These are phyloP conservation scores for Ganoderma sinense DNA, from an alignment of 1,284 basidiomycete genomes.

Conservation along the genomic window DNA sequence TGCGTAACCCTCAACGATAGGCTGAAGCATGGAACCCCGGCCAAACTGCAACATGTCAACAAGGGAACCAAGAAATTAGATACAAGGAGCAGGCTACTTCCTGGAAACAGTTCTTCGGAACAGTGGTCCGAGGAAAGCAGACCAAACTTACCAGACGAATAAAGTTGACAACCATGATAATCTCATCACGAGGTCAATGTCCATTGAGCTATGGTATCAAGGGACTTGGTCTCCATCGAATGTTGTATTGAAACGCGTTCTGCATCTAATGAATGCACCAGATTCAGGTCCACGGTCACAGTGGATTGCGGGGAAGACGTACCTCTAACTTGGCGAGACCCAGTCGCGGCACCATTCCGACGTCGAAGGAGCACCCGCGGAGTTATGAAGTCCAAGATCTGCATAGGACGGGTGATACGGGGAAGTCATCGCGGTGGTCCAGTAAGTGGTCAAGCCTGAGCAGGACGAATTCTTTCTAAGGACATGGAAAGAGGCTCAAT, in stretches of 20 bases:
- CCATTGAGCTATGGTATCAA: too few species aligned
- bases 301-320: not conserved
- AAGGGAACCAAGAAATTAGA: not conserved
- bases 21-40: too few species aligned
- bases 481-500: too few species aligned
- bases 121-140: not conserved
- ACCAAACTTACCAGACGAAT: not conserved
- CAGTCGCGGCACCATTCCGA: not conserved
- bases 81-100: not conserved
- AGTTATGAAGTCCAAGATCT: not conserved
- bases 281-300: too few species aligned
- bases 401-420: not conserved
- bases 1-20: too few species aligned
- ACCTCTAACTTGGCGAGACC: not conserved
- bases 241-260: too few species aligned
- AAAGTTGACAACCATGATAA: too few species aligned
- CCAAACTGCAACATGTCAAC: not conserved
- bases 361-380: not conserved
- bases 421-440: too few species aligned
- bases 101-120: not conserved
- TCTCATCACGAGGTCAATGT: too few species aligned
- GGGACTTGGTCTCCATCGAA: not conserved
- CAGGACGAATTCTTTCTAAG: too few species aligned
- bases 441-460: too few species aligned
- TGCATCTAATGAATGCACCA: too few species aligned